phyloP scores from a whole-genome alignment of 2,329 filamentous ascomycete species.

The Beauveria sp. region DNA sequence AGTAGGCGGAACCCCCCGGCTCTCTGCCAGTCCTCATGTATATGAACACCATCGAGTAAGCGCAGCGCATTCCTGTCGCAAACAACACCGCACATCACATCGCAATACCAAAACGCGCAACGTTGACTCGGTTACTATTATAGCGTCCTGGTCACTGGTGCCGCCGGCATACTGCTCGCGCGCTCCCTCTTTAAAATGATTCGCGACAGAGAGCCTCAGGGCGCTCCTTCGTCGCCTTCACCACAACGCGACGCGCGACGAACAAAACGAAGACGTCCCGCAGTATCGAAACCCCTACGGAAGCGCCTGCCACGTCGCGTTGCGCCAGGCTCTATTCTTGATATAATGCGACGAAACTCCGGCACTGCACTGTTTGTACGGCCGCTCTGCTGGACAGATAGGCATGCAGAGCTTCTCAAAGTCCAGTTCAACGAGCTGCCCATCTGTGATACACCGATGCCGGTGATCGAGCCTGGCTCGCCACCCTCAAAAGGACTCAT shows the following conservation, averaged over 20 bases:
- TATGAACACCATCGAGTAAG: constrained; percentile 10
- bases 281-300: not conserved
- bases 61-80: not conserved
- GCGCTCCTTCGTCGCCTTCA: not conserved
- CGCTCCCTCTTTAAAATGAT: constrained; percentile 6
- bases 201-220: not conserved
- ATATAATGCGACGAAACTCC: constrained; percentile 41
- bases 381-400: constrained; percentile 49
- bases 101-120: not conserved
- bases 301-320: constrained; percentile 22
- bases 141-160: not conserved
- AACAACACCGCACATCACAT: not conserved
- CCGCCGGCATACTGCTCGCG: constrained; percentile 1
- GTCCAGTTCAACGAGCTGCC: constrained; percentile 37
- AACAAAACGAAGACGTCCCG: not conserved
- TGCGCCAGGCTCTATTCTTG: constrained; percentile 42
- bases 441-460: constrained; percentile 33
- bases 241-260: not conserved
- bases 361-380: constrained; percentile 41
- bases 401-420: constrained; percentile 40
- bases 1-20: not conserved
- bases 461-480: constrained; percentile 24
- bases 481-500: constrained; percentile 29
- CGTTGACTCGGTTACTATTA: not conserved
- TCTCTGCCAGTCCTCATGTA: not conserved